phyloP scores from a whole-genome alignment of 495 filamentous ascomycete species.

The Penicillium cosmopolitanum region DNA sequence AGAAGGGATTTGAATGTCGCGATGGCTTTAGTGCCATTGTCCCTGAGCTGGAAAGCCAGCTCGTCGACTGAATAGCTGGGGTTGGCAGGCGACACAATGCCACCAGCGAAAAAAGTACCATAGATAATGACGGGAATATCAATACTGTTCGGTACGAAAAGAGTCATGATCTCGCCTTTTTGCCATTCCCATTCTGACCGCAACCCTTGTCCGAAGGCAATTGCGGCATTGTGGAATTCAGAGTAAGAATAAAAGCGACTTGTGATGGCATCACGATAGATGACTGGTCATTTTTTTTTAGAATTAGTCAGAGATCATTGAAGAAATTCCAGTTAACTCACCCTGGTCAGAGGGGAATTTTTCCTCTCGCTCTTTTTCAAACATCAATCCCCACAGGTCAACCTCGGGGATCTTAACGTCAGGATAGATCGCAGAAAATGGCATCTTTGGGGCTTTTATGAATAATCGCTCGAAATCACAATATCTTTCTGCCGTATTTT shows the following conservation, averaged over 20 bases:
- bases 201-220: slow-evolving; percentile 74
- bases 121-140: slow-evolving; percentile 67
- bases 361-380: slow-evolving; percentile 9
- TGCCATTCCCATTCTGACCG: slow-evolving; percentile 52
- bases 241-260: slow-evolving; percentile 69
- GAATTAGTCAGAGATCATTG: background rate
- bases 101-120: slow-evolving; percentile 79
- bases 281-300: slow-evolving; percentile 48
- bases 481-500: background rate
- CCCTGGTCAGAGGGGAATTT: background rate
- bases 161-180: slow-evolving; percentile 69
- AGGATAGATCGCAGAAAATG: slow-evolving; percentile 38
- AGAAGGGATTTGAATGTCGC: slow-evolving; percentile 68
- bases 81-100: slow-evolving; percentile 76
- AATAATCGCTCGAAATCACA: background rate
- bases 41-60: slow-evolving; percentile 76
- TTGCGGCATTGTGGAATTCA: slow-evolving; percentile 58
- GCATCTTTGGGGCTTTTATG: background rate
- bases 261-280: slow-evolving; percentile 70
- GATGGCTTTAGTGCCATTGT: slow-evolving; percentile 70
- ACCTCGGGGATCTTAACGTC: slow-evolving; percentile 63
- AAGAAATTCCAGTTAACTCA: background rate
- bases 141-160: slow-evolving; percentile 70
- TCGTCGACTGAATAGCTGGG: slow-evolving; percentile 78
- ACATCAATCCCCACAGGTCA: slow-evolving; percentile 69